Conservation (phyloP, 2,329 filamentous ascomycete genomes). For the Lasiodiplodia theobromae region DNA sequence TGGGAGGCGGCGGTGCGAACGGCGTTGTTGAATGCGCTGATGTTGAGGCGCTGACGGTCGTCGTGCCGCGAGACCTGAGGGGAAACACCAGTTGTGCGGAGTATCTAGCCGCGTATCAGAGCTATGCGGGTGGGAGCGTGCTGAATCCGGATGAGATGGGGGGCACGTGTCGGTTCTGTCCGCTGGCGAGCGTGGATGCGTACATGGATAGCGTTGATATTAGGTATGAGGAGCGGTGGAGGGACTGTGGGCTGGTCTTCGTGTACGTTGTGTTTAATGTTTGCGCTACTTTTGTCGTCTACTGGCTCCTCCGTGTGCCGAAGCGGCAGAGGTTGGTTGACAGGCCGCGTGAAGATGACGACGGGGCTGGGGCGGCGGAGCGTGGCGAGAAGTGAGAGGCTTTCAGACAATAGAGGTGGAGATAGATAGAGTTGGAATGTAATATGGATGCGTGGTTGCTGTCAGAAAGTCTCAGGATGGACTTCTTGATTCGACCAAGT, state of each 20-base stretch:
- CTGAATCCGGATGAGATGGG: constrained; percentile 41
- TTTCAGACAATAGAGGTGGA: too few species aligned
- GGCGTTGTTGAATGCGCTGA: constrained; percentile 57
- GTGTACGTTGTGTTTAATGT: constrained; percentile 57
- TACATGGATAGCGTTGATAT: constrained; percentile 80
- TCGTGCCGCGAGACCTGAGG: constrained; percentile 41
- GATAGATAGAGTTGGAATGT: too few species aligned
- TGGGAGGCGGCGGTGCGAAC: constrained; percentile 45
- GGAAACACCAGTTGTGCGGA: constrained; percentile 49
- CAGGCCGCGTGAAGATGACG: too few species aligned
- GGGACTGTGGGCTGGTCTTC: constrained; percentile 59
- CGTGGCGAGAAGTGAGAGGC: too few species aligned
- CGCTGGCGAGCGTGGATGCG: constrained; percentile 73
- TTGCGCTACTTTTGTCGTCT: constrained; percentile 52
- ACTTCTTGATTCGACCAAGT: too few species aligned
- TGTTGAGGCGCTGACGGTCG: constrained; percentile 52
- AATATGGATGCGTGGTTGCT: too few species aligned
- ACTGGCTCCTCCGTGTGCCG: constrained; percentile 34
- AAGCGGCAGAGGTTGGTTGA: background rate
- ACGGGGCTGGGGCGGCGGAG: too few species aligned
- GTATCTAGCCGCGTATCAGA: constrained; percentile 55
- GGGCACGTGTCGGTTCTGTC: constrained; percentile 50
- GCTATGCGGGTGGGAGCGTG: constrained; percentile 37
- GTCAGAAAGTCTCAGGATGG: too few species aligned
- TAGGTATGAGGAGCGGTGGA: constrained; percentile 51